Base-by-base conservation (phyloP, 768 basidiomycete genomes). In the Russula virescens region DNA sequence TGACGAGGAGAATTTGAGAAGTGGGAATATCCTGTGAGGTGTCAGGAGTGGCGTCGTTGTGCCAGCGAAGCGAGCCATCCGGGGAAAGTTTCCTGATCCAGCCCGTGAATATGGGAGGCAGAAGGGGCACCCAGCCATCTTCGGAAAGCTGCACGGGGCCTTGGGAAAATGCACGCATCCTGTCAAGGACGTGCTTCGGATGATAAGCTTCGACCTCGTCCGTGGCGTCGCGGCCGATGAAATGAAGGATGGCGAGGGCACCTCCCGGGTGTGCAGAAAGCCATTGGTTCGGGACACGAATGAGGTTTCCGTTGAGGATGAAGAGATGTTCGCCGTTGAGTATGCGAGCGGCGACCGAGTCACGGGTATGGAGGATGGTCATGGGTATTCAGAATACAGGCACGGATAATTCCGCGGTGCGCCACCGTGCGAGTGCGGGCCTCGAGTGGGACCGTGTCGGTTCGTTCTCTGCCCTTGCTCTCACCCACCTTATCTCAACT, bases 131-230 rank as follows among this genome's bases (percentile, higher is more conserved):
- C 92, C 93, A 94, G 31, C 69, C 72, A 26, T 76, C 66, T 18
- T 76, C 73, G n/a, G 79, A 78, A 28, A 73, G 66, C 60, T 85
- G 78, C 28, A 96, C 85, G 25, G 77, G 79, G 26, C 88, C 95
- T 25, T 94, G 77, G 56, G 83, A 80, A 71, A 86, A 96, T 14
- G 78, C 78, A 21, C 78, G 73, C 66, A 94, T 79, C 60, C 81
- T 77, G 11, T 75, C 73, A 57, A 85, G 76, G 53, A 80, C 84
- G 50, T 80, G 73, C 42, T 83, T 80, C 8, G 79, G 78, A 72
- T 99, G 97, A 75, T 90, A 98, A 23, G 94, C 96, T 65, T 91
- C 83, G 38, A 98, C 90, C 73, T 99, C 97, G 76, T 96, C 90
- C 0, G 91, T 83, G 0, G 96, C 95, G 71, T 99, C 95, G 59